These are phyloP conservation scores for Podaxis sp. DNA, from an alignment of 768 basidiomycete species.

Conservation along the genomic window DNA sequence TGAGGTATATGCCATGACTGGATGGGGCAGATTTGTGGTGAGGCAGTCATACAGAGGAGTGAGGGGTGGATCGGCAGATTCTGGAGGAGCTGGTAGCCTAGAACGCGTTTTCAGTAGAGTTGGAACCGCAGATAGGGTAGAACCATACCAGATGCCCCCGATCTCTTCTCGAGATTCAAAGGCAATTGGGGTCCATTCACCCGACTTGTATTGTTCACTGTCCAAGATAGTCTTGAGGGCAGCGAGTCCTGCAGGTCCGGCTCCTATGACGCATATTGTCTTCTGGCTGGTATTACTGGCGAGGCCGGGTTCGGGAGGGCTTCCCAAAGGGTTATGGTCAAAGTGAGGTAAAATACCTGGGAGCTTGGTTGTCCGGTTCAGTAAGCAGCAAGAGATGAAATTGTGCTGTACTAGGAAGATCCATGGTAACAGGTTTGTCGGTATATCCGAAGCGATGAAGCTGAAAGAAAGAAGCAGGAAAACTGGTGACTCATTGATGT, in stretches of 20 bases:
- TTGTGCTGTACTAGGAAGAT: slow-evolving; percentile 6
- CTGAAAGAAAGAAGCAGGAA: too few species aligned
- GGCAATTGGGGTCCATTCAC: slow-evolving; percentile 60
- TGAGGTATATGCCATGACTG: slow-evolving; percentile 67
- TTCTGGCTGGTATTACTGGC: slow-evolving; percentile 18
- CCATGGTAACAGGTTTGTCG: background rate
- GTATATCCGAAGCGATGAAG: background rate
- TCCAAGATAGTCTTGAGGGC: slow-evolving; percentile 66
- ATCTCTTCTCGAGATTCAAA: slow-evolving; percentile 67
- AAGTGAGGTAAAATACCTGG: slow-evolving; percentile 4
- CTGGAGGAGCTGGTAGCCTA: slow-evolving; percentile 56
- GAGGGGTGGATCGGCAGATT: slow-evolving; percentile 48
- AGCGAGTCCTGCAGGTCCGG: slow-evolving; percentile 73
- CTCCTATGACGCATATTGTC: slow-evolving; percentile 70
- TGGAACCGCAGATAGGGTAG: background rate
- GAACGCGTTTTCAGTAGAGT: background rate
- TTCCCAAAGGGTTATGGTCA: background rate
- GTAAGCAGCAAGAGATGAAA: background rate
- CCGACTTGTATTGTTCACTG: slow-evolving; percentile 51
- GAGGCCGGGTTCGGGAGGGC: background rate
- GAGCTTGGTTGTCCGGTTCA: background rate
- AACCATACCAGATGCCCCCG: slow-evolving; percentile 75
- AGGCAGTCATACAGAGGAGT: slow-evolving; percentile 79
- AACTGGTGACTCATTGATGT: too few species aligned
- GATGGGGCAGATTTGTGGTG: slow-evolving; percentile 81